phyloP scores from a whole-genome alignment of 202 grass and related monocot species.

The Bolboschoenoplectus hybrid region DNA sequence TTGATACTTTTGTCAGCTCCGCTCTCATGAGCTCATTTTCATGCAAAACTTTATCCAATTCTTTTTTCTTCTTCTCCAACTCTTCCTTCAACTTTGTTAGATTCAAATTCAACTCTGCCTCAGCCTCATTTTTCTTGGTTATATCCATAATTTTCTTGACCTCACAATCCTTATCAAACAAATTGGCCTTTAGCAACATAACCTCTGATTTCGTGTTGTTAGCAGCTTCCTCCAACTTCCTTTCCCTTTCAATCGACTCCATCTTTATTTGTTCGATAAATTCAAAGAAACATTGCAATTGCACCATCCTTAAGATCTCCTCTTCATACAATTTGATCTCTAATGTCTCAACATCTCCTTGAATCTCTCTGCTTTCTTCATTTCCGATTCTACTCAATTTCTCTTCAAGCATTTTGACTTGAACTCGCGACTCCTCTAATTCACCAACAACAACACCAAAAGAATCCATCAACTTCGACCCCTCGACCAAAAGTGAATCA shows the following conservation, averaged over 20 bases:
- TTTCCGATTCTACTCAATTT: slow-evolving; percentile 39
- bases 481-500: slow-evolving; percentile 80
- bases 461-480: slow-evolving; percentile 97
- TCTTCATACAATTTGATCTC: slow-evolving; percentile 59
- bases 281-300: slow-evolving; percentile 63
- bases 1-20: slow-evolving; percentile 28
- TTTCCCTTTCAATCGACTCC: slow-evolving; percentile 61
- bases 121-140: slow-evolving; percentile 53
- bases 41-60: slow-evolving; percentile 38
- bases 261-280: slow-evolving; percentile 65
- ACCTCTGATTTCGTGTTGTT: slow-evolving; percentile 60
- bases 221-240: slow-evolving; percentile 49
- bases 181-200: slow-evolving; percentile 79
- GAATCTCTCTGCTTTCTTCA: slow-evolving; percentile 42
- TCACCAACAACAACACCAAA: slow-evolving; percentile 84
- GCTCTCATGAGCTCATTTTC: slow-evolving; percentile 41
- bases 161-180: slow-evolving; percentile 84
- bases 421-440: slow-evolving; percentile 88
- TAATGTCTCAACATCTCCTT: slow-evolving; percentile 50
- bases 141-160: slow-evolving; percentile 46
- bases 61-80: slow-evolving; percentile 48
- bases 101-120: slow-evolving; percentile 32
- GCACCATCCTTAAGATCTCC: slow-evolving; percentile 75
- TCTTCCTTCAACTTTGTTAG: slow-evolving; percentile 47
- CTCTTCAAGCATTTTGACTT: slow-evolving; percentile 61